Percentiles rank a stretch among this genome's conserved stretches.
These are phyloP conservation scores for Parmales sp. DNA, from an alignment of 108 stramenopile species.

Conservation along the genomic window DNA sequence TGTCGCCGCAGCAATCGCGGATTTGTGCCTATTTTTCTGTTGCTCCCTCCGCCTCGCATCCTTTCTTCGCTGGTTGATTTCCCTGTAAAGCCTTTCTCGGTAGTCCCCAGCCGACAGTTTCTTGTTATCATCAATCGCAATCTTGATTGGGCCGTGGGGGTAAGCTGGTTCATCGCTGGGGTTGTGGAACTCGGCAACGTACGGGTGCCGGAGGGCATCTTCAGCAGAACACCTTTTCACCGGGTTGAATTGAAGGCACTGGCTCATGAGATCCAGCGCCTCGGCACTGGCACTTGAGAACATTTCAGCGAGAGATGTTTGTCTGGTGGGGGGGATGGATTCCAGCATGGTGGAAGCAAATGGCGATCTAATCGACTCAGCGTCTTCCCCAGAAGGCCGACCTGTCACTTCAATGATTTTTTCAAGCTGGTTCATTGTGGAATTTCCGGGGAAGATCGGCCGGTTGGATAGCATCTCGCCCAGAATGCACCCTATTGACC, in stretches of 20 bases:
- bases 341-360: constrained; percentile 52
- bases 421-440: constrained; percentile 55
- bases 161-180: constrained; percentile 44
- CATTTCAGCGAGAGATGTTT: constrained; percentile 17
- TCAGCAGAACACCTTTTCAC: constrained; percentile 49
- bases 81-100: constrained; percentile 25
- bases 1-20: not conserved
- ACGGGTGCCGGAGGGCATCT: constrained; percentile 56
- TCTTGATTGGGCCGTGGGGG: constrained; percentile 33
- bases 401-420: constrained; percentile 56
- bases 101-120: constrained; percentile 39
- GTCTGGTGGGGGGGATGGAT: constrained; percentile 37
- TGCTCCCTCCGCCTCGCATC: constrained; percentile 13
- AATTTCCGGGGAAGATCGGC: constrained; percentile 49
- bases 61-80: constrained; percentile 18
- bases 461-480: constrained; percentile 38
- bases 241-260: constrained; percentile 61
- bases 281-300: constrained; percentile 37
- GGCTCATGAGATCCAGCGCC: constrained; percentile 48
- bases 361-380: constrained; percentile 47
- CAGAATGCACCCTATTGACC: constrained; percentile 41
- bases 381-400: constrained; percentile 36
- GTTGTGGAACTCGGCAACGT: constrained; percentile 66
- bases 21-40: not conserved
- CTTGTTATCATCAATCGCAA: constrained; percentile 33